Base-by-base conservation (phyloP, 345 rosid species). In the Gossypium stocksii region DNA sequence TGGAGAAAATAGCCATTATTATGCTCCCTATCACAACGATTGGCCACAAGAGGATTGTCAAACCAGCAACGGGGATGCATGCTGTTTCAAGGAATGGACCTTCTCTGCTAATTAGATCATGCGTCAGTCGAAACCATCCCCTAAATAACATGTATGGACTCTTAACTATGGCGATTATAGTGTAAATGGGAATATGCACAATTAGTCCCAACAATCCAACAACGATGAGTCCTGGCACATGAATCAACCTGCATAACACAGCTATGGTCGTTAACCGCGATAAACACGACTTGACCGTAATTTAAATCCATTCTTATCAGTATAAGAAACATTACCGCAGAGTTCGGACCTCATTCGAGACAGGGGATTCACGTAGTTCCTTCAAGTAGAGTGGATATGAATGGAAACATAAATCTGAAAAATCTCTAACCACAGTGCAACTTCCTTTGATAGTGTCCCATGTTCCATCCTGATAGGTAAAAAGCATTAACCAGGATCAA, bases 41-140 rank as follows among this genome's bases (percentile, higher is more conserved):
- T 43, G 98, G 98, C 96, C 97, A 90, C 56, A 90, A 45, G 44
- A 94, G 81, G 80, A 92, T 89, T n/a, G 92, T 83, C 80, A 89
- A 83, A 66, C 97, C 89, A 68, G 89, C 97, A 83, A 94, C 68
- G 0, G 90, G 97, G 48, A 90, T 88, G 81, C 97, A 89, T 75
- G 89, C 97, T 65, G 90, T 87, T 76, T 92, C 93, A 14, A 90
- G 93, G 75, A 94, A 91, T 3, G 93, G 97, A 3, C 94, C 97
- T 78, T 91, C 90, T 3, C 91, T 84, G 73, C 89, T 86, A 49
- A 94, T 77, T 0, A 90, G 86, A 78, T 91, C 97, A 73, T 89
- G 93, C 22, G 83, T 76, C 66, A 94, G 73, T 13, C 92, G 69
- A 68, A 84, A 92, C 97, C 97, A 87, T 29, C 97, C 97, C 78